A percentile compares a stretch with the other conserved stretches of the same genome.
Conservation (phyloP, 2,329 filamentous ascomycete species). For the Hypoxylon sp. region DNA sequence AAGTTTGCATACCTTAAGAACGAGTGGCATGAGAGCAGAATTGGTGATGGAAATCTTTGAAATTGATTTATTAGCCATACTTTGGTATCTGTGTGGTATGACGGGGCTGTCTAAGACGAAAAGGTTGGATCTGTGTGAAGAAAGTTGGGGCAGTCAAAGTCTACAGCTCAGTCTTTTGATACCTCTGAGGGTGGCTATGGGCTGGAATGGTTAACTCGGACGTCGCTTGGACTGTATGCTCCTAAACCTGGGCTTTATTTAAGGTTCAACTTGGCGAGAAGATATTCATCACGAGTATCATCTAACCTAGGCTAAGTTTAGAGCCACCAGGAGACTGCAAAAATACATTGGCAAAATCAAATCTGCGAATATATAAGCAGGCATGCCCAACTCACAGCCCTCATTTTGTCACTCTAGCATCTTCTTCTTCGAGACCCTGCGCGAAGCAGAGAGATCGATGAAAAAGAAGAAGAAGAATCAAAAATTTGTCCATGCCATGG, state of each 20-base stretch:
- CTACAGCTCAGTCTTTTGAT: too few species aligned
- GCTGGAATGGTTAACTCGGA: background rate
- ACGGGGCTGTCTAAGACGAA: too few species aligned
- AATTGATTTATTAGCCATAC: background rate
- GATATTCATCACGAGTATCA: background rate
- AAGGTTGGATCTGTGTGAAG: too few species aligned
- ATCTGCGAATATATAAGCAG: background rate
- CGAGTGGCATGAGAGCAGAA: background rate
- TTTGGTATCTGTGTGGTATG: background rate
- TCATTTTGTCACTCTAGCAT: background rate
- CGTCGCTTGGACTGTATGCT: background rate
- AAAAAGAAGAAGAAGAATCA: background rate
- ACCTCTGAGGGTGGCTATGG: background rate
- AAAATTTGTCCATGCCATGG: slow-evolving; percentile 3
- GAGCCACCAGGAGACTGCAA: background rate
- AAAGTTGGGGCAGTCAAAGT: too few species aligned
- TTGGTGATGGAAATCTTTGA: background rate
- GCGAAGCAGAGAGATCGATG: slow-evolving; percentile 2
- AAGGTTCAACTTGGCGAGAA: background rate
- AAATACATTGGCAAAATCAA: too few species aligned
- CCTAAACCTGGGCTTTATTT: background rate
- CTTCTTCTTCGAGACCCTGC: slow-evolving; percentile 6
- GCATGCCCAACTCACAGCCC: background rate
- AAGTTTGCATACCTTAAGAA: background rate
- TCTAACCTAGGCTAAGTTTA: background rate